phyloP scores from a whole-genome alignment of 2,329 filamentous ascomycete species.

The Lasiodiplodia hormozganensis region DNA sequence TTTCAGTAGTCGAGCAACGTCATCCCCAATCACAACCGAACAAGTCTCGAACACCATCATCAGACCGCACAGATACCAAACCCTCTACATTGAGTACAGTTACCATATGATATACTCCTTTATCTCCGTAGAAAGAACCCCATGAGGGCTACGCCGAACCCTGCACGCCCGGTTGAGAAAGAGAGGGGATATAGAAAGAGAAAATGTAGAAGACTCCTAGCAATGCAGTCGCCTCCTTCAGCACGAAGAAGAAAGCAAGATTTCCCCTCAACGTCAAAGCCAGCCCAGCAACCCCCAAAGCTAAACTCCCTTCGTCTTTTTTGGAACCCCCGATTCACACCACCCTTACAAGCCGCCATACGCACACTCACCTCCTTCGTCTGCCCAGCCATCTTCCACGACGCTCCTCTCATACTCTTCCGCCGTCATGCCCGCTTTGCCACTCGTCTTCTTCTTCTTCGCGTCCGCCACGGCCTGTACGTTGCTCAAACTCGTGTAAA shows the following conservation, averaged over 20 bases:
- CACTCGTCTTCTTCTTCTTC: constrained; percentile 26
- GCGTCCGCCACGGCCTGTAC: constrained; percentile 60
- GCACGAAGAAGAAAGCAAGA: not conserved
- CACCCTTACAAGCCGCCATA: constrained; percentile 3
- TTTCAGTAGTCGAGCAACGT: not conserved
- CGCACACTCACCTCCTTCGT: constrained; percentile 29
- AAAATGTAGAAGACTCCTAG: not conserved
- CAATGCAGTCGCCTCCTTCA: not conserved
- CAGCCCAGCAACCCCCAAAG: not conserved
- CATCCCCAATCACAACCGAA: not conserved
- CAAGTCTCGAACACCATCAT: not conserved
- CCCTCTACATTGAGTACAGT: not conserved
- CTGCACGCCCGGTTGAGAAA: not conserved
- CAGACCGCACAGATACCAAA: not conserved
- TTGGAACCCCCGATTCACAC: not conserved
- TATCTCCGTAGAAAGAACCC: not conserved
- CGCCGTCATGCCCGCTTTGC: constrained; percentile 33
- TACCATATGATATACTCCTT: not conserved
- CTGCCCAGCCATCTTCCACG: constrained; percentile 33
- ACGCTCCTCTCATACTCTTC: constrained; percentile 41
- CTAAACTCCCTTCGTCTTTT: not conserved
- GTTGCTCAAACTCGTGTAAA: constrained; percentile 83
- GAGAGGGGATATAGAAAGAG: not conserved
- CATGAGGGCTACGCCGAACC: not conserved
- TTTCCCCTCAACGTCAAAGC: not conserved